A percentile compares a stretch with the other conserved stretches of the same genome.
These are phyloP conservation scores for Tarenaya hassleriana DNA, from an alignment of 345 rosid species.

Conservation along the genomic window DNA sequence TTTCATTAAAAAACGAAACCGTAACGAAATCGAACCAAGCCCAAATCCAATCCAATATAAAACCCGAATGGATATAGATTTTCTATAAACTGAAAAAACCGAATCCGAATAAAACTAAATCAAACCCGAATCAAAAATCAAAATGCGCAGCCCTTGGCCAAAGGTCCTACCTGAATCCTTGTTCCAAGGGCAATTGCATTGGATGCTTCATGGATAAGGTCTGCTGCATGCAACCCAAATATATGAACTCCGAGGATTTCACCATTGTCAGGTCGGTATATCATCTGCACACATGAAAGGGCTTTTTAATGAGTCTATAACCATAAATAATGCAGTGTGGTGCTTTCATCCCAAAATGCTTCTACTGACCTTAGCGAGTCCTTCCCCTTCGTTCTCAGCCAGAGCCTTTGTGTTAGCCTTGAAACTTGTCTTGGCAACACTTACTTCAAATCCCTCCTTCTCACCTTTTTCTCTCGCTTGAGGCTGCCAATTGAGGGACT, in stretches of 20 bases:
- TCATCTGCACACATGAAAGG: conserved; percentile 45
- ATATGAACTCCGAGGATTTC: conserved; percentile 95
- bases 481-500: conserved; percentile 44
- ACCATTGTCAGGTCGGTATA: conserved; percentile 88
- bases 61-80: too few relatives aligned
- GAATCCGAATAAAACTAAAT: too few relatives aligned
- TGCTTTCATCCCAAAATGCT: too few relatives aligned
- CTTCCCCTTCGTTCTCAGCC: conserved; percentile 98
- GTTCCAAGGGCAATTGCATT: conserved; percentile 85
- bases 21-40: too few relatives aligned
- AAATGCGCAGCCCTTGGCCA: too few relatives aligned
- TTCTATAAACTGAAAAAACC: too few relatives aligned
- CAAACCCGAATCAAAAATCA: background rate
- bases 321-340: too few relatives aligned
- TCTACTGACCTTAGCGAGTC: conserved; percentile 76
- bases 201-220: conserved; percentile 95
- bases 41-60: too few relatives aligned
- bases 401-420: conserved; percentile 98
- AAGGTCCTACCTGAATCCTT: conserved; percentile 47
- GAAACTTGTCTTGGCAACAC: conserved; percentile 88
- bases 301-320: too few relatives aligned
- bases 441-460: conserved; percentile 84
- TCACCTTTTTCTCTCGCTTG: conserved; percentile 96
- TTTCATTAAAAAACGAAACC: too few relatives aligned
- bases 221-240: conserved; percentile 91